These are phyloP conservation scores for Coemansia sp. DNA, from an alignment of 192 early-diverging fungal genomes.

Conservation along the genomic window DNA sequence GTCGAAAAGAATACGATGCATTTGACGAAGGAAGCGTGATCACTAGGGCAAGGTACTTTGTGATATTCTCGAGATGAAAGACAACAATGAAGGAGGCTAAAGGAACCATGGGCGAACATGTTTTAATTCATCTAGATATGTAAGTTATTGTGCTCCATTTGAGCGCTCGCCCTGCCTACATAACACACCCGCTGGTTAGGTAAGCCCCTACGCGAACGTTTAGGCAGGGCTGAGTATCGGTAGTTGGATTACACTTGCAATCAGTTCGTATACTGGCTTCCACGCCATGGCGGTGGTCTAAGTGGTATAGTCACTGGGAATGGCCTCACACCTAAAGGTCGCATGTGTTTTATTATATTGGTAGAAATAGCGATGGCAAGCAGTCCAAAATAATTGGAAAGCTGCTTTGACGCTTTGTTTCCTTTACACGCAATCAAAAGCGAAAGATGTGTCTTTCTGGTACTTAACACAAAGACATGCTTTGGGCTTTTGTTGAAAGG, in stretches of 20 bases:
- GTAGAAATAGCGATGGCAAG: neutral
- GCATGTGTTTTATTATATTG: neutral
- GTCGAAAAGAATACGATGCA: neutral
- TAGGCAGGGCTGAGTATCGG: no score
- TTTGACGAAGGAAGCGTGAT: neutral
- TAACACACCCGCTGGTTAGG: no score
- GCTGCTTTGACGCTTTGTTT: neutral
- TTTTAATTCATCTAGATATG: no score
- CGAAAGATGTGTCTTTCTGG: neutral
- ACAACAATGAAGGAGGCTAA: no score
- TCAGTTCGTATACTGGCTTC: neutral
- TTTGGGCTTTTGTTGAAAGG: neutral
- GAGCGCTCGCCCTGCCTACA: no score
- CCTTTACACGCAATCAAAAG: neutral
- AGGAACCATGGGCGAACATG: no score
- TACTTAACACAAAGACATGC: neutral
- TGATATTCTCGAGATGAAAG: neutral
- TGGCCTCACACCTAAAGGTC: neutral
- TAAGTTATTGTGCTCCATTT: no score
- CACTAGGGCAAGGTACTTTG: neutral
- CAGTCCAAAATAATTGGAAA: neutral
- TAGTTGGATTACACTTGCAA: neutral
- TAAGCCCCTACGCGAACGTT: no score
- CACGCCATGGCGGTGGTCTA: neutral
- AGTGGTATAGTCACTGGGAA: neutral